phyloP scores from a whole-genome alignment of 179 eudicot genomes.

The Patellifolia procumbens region DNA sequence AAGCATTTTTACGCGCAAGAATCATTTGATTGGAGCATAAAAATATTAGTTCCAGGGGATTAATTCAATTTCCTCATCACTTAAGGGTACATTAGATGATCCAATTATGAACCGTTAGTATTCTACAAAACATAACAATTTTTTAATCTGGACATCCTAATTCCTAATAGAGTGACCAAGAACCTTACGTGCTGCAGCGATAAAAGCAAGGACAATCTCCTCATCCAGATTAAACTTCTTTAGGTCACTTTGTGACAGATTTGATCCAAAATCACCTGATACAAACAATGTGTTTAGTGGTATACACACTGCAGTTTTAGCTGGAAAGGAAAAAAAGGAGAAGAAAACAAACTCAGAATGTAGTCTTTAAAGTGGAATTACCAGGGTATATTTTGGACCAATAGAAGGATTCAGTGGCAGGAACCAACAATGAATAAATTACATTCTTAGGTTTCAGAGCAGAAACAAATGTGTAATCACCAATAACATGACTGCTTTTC shows the following conservation, averaged over 20 bases:
- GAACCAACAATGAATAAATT: slow-evolving; percentile 63
- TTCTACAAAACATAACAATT: no score
- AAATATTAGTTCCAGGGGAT: neutral
- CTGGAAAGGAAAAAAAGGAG: no score
- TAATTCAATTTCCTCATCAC: no score
- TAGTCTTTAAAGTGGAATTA: slow-evolving; percentile 18
- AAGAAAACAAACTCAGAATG: neutral
- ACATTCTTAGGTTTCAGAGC: slow-evolving; percentile 64
- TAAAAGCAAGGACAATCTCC: slow-evolving; percentile 60
- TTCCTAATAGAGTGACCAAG: neutral
- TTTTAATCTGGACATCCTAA: neutral
- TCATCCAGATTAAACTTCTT: slow-evolving; percentile 68
- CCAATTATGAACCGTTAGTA: no score
- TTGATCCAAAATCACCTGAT: slow-evolving; percentile 49
- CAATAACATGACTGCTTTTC: slow-evolving; percentile 43
- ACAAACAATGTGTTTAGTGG: slow-evolving; percentile 6
- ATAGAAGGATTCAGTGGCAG: slow-evolving; percentile 63
- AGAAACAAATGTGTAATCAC: slow-evolving; percentile 60
- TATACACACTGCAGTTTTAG: no score
- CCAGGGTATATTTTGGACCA: slow-evolving; percentile 81
- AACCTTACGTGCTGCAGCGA: slow-evolving; percentile 74
- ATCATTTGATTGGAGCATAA: no score
- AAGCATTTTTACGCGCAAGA: no score
- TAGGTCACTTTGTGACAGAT: slow-evolving; percentile 62
- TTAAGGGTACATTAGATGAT: no score